Conservation (phyloP, 108 stramenopile genomes). For the Cyclotella baltica region DNA sequence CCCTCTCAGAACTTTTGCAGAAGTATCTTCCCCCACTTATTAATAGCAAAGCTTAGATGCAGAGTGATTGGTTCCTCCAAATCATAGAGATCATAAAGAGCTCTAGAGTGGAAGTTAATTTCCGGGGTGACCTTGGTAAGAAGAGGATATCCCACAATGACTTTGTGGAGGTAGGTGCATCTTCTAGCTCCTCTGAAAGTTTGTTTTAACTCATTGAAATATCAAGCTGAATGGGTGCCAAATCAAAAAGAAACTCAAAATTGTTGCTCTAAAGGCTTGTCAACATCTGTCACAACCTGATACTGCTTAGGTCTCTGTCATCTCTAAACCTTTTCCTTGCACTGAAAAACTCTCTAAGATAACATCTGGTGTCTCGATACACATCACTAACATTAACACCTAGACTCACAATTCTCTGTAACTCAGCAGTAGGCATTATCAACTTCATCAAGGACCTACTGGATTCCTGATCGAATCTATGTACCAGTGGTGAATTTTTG, state of each 20-base stretch:
- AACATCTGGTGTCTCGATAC: too few species aligned
- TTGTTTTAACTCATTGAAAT: neutral
- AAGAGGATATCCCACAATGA: neutral
- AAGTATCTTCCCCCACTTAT: conserved; percentile 14
- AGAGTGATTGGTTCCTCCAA: neutral
- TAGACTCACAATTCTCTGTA: too few species aligned
- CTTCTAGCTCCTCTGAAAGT: neutral
- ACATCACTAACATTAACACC: too few species aligned
- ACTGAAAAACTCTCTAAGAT: too few species aligned
- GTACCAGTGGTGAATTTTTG: neutral
- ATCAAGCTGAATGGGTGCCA: neutral
- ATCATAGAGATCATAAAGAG: neutral
- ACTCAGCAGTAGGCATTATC: too few species aligned
- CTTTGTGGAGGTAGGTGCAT: neutral
- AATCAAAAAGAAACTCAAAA: neutral
- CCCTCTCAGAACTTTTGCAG: neutral
- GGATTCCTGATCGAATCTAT: neutral
- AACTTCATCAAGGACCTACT: neutral
- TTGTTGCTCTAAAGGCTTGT: too few species aligned
- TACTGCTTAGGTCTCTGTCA: too few species aligned
- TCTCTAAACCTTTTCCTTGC: too few species aligned
- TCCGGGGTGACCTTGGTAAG: neutral
- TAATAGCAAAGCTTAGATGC: neutral
- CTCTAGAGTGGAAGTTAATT: too few species aligned
- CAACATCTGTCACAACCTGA: too few species aligned